Base-by-base conservation (phyloP, 2,329 filamentous ascomycete species). In the Hypoxylon sp. region DNA sequence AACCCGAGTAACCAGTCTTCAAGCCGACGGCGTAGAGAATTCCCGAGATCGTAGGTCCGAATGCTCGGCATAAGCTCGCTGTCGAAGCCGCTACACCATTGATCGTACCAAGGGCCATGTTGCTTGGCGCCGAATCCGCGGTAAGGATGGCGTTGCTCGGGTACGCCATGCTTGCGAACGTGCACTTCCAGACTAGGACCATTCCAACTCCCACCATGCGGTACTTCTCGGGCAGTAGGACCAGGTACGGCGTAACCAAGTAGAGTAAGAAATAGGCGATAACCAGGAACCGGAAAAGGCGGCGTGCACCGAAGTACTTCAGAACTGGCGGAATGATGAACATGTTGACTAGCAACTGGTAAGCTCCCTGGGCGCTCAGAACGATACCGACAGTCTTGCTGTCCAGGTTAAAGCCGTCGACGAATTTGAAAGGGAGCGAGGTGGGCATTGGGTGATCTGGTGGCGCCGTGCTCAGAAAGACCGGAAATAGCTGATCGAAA, bases 41-140 rank as follows among this genome's bases (percentile, higher is more conserved):
- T 1, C 94, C 94, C 2, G 92, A 95, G 2, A 97, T 75, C 0
- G 90, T 92, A 2, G 94, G 94, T 0, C 93, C 93, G 55, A 97
- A 87, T 0, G 91, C 91, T 45, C 94, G 84, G 69, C 88, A 92
- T 34, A 97, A 75, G 67, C 91, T 96, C 3, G 94, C 94, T 2
- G 90, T 91, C 2, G 92, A 96, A 20, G 91, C 91, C 0, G 92
- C 92, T 8, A 92, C 87, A 12, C 94, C 94, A 64, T 97, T 97
- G 70, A 99, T 88, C 0, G 89, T 92, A 2, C 94, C 94, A 1
- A 97, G 83, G 1, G 95, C 89, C 38, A 90, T 82, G 47, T 88
- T 88, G 5, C 88, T 92, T 0, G 91, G 90, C 0, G 92, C 89
- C 11, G 91, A 88, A 70, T 97, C 96, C 52, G 91, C 89, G 20